Conservation (phyloP, 2,329 filamentous ascomycete species). For the Fusarium sp. region DNA sequence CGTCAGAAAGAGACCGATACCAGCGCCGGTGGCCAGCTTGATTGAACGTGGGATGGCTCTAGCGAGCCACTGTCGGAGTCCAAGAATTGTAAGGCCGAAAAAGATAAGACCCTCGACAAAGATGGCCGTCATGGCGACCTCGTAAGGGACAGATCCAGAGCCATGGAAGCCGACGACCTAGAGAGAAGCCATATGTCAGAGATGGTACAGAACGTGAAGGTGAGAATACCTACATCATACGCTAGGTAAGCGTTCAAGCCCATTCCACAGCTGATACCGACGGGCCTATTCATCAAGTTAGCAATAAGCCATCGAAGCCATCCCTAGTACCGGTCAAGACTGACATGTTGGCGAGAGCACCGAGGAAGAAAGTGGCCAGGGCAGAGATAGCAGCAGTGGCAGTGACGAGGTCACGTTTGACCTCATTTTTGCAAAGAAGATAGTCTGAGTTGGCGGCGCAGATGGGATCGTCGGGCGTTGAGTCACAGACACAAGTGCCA, state of each 20-base stretch:
- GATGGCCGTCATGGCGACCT: constrained; percentile 84
- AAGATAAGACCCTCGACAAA: constrained; percentile 92
- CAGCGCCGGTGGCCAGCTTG: constrained; percentile 87
- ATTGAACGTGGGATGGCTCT: constrained; percentile 85
- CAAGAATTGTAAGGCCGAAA: constrained; percentile 81
- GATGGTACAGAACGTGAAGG: no score
- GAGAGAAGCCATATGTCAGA: no score
- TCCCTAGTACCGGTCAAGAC: no score
- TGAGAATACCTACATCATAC: constrained; percentile 65
- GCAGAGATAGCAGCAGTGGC: constrained; percentile 87
- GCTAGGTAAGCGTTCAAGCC: constrained; percentile 89
- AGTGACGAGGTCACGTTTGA: constrained; percentile 85
- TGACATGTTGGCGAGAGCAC: constrained; percentile 79
- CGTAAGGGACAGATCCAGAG: constrained; percentile 77
- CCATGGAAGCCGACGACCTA: constrained; percentile 75
- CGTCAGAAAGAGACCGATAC: constrained; percentile 86
- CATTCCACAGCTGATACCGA: constrained; percentile 60
- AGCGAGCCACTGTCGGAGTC: constrained; percentile 89
- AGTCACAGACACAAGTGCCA: constrained; percentile 82
- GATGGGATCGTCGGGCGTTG: constrained; percentile 62
- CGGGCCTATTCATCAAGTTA: constrained; percentile 37
- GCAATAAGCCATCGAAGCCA: no score
- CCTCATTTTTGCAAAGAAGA: constrained; percentile 69
- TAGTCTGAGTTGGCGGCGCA: constrained; percentile 67
- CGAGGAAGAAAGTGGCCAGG: constrained; percentile 85